These are phyloP conservation scores for Pseudocohnilembus persalinus DNA, from an alignment of 169 alveolate genomes.

Conservation along the genomic window DNA sequence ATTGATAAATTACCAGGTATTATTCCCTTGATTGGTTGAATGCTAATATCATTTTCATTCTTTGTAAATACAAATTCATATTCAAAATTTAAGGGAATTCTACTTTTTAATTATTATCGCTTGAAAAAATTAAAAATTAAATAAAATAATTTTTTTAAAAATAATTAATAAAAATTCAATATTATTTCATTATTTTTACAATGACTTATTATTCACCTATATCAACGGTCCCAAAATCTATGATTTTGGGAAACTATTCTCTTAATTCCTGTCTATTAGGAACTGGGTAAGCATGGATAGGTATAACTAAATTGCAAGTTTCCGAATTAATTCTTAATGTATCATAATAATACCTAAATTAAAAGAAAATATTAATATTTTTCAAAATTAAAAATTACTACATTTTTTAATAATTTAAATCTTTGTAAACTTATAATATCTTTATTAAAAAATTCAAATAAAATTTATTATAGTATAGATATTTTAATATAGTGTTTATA, in stretches of 20 bases:
- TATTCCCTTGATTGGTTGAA: conserved; percentile 67
- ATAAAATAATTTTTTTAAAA: neutral
- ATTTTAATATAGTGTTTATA: no score
- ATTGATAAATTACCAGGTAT: conserved; percentile 40
- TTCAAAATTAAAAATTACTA: neutral
- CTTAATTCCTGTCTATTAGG: conserved; percentile 66
- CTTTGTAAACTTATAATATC: no score
- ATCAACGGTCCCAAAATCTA: conserved; percentile 73
- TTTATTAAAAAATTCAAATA: no score
- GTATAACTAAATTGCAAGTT: conserved; percentile 73
- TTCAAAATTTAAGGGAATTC: conserved; percentile 75
- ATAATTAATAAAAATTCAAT: neutral
- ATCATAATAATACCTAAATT: conserved; percentile 70
- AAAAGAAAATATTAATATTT: neutral
- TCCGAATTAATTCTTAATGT: conserved; percentile 76
- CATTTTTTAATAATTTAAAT: no score
- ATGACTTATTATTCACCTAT: conserved; percentile 59
- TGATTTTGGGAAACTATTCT: conserved; percentile 73
- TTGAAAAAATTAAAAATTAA: neutral
- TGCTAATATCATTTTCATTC: conserved; percentile 65
- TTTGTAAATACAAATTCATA: conserved; percentile 65
- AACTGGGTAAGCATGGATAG: conserved; percentile 88
- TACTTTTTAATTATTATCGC: conserved; percentile 64
- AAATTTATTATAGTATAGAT: no score
- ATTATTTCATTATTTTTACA: conserved; percentile 20